Evolutionary conservation across 768 basidiomycete genomes (phyloP), one percentile per base, ranked within the genome.

Genomic region (Pholiota conissans): DNA sequence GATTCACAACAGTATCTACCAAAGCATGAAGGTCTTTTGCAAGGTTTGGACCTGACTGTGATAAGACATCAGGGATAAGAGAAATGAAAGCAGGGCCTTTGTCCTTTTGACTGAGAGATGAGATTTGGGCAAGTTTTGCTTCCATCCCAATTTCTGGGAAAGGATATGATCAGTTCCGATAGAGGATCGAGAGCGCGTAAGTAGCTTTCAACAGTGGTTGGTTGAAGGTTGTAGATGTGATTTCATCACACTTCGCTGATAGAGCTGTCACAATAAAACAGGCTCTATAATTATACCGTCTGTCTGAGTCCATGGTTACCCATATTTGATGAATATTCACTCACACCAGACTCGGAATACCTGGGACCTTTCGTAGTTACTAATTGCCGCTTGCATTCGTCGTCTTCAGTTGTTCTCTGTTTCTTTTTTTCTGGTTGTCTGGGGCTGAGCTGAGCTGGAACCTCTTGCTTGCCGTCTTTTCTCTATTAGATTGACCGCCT

Each of bases 1-100:
- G 87, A 69, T 91, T 90, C 58, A 93, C 86, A 60, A 91, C 89
- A 63, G 87, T 83, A 65, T 93, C 85, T 57, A 95, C 85, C 60
- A 95, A 80, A 5, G 79, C 68, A 61, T 87, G 89, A 22, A 95
- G 72, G 70, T 91, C 86, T 32, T 69, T 64, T 18, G 77, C 71
- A 40, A 88, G 71, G 8, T 72, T 65, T 13, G 78, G 73, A 63
- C 83, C 76, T 52, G 79, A 63, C 48, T 81, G 76, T 7, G 85
- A 69, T n/a, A 93, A 70, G 49, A 87, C 79, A 46, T 87, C 83
- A 30, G 84, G 79, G 51, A 95, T 81, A 32, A 93, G 79, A 16
- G 86, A 72, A 39, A 86, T 78, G 65, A 88, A 93, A 4, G 86
- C 89, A 7, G 86, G 78, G 0, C 84, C 91, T 66, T 93, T 93